These are phyloP conservation scores for Fusarium concolor DNA, from an alignment of 2,329 filamentous ascomycete genomes.

Conservation along the genomic window DNA sequence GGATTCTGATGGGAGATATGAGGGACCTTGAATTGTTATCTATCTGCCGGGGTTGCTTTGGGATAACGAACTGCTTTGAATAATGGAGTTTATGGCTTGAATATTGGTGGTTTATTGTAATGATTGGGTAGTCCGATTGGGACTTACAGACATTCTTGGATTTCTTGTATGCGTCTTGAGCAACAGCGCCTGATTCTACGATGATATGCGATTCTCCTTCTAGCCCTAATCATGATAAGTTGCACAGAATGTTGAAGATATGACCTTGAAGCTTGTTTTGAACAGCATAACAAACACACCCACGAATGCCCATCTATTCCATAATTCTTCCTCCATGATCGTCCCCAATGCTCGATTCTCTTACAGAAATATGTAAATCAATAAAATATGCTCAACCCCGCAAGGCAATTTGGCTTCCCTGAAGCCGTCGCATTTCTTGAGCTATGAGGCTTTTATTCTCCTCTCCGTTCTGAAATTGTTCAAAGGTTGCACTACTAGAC, in stretches of 20 bases:
- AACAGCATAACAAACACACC: slow-evolving; percentile 2
- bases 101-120: slow-evolving; percentile 6
- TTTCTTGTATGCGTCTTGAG: slow-evolving; percentile 18
- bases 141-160: slow-evolving; percentile 9
- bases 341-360: slow-evolving; percentile 8
- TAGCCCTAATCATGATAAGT: neutral
- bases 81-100: slow-evolving; percentile 35
- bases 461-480: slow-evolving; percentile 19
- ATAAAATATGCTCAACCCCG: slow-evolving; percentile 5
- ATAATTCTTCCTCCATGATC: neutral
- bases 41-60: neutral
- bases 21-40: slow-evolving; percentile 46
- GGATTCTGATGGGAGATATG: slow-evolving; percentile 52
- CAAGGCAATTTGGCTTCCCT: neutral
- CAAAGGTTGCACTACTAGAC: slow-evolving; percentile 43
- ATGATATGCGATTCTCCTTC: neutral
- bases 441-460: slow-evolving; percentile 9
- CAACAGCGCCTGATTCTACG: slow-evolving; percentile 14
- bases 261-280: neutral
- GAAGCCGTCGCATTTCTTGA: neutral
- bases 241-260: neutral
- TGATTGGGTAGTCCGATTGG: slow-evolving; percentile 13
- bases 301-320: slow-evolving; percentile 16
- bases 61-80: neutral
- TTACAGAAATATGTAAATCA: slow-evolving; percentile 12